Base-by-base conservation (phyloP, 129 eudicot genomes). In the Pittosporum tobira region DNA sequence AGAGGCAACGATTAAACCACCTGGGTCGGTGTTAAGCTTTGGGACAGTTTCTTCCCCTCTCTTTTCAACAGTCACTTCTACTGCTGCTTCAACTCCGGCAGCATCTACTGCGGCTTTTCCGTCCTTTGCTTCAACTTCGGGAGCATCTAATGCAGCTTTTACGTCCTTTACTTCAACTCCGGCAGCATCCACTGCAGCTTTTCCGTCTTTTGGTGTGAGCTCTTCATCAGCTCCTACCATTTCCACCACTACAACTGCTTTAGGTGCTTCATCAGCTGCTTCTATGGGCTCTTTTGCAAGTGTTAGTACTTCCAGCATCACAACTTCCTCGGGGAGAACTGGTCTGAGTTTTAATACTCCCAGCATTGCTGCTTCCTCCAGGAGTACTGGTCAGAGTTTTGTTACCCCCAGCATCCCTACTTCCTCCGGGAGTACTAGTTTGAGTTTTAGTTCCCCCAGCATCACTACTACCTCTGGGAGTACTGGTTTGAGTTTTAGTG, bases 31-130 rank as follows among this genome's bases (percentile, higher is more conserved):
- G n/a, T n/a, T n/a, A n/a, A n/a, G n/a, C n/a, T 47, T 69, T 34
- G 69, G 79, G 19, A 42, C 76, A 45, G 55, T 57, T 24, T 34
- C 73, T 27, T 78, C 74, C 14, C 13, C 80, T 24, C 52, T 74
- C 38, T 73, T 78, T 66, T 69, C 82, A 13, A 55, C 88, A 10
- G 75, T 46, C 10, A 73, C 86, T 38, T 66, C 81, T 23, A 65
- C 77, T 53, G 42, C 89, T 58, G 73, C 75, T 47, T 38, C 74
- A 53, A 64, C 75, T 59, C 52, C 54, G 13, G 38, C 59, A 3
- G 38, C 58, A 36, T 24, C 51, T 28, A 16, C 77, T 45, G 48
- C 54, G 57, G 42, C 68, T 3, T 73, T 59, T 48, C 74, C 82
- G 5, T 44, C 36, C 8, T 69, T 61, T 28, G 45, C 51, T 30